Evolutionary conservation across 441 rosid species (phyloP), one percentile per base, ranked within the genome.

Genomic region (Raphanus hybrid): DNA sequence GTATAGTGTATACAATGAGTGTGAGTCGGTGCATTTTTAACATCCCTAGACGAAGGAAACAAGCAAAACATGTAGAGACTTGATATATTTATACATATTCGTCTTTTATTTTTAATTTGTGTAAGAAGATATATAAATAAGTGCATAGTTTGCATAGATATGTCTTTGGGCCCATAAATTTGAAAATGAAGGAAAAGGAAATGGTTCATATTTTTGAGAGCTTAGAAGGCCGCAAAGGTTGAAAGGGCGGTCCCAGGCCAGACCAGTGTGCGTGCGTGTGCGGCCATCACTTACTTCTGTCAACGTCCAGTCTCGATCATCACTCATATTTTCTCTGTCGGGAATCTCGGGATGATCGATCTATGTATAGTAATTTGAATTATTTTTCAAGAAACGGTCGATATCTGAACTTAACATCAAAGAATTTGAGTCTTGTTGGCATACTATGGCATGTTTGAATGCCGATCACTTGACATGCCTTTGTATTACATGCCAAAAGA

Each of bases 181-280:
- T 79, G 82, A 70, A 75, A 79, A 15, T 0, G 29, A 27, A 45
- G 73, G 82, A 70, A 79, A 79, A 15, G 0, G 39, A 27, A 45
- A 68, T 69, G 29, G 79, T 64, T 69, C 75, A 75, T 72, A 79
- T 70, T 5, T 48, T 76, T 54, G 80, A 77, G 67, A 64, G 70
- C 32, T 69, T 64, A 45, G 79, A 79, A 35, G 82, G 82, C 79
- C 82, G 82, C 78, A 74, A 74, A 70, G 58, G 79, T 79, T 79
- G 82, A 79, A 75, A 79, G 66, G 61, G 15, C 62, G 67, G 78
- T 41, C 26, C 39, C 50, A 60, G 78, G 61, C 78, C 26, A 2
- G 2, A 23, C 26, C 71, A 68, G 75, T 41, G 48, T 29, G 79
- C 79, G 70, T 69, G 75, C 57, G 62, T 45, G 41, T 45, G 75